phyloP scores from a whole-genome alignment of 768 basidiomycete genomes.

The Tylopilus vinaceipallidus region DNA sequence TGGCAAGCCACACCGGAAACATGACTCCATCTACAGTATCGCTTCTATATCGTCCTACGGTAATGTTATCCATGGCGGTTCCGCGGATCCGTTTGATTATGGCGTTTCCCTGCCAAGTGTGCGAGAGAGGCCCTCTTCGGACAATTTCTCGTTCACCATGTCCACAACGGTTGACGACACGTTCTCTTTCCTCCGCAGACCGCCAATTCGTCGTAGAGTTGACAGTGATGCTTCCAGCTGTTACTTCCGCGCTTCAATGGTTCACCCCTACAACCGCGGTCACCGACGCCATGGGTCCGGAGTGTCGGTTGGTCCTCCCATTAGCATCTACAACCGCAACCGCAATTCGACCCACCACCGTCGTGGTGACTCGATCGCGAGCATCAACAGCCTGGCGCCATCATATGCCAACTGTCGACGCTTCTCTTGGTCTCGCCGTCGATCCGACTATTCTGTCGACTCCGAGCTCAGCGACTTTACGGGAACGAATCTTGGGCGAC shows the following conservation, averaged over 20 bases:
- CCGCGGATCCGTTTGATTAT: constrained; percentile 73
- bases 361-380: constrained; percentile 57
- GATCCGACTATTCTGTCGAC: constrained; percentile 57
- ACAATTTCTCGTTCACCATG: constrained; percentile 57
- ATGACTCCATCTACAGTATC: constrained; percentile 68
- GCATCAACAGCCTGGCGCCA: constrained; percentile 54
- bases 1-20: constrained; percentile 41
- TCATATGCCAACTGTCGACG: constrained; percentile 57
- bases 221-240: constrained; percentile 80
- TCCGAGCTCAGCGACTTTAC: constrained; percentile 68
- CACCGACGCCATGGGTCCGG: constrained; percentile 66
- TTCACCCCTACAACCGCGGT: constrained; percentile 41
- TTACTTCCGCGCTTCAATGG: constrained; percentile 48
- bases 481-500: constrained; percentile 55
- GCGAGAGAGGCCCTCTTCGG: constrained; percentile 54
- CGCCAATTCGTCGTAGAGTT: constrained; percentile 48
- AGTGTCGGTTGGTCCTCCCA: constrained; percentile 59
- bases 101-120: constrained; percentile 45
- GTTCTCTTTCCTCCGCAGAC: constrained; percentile 55
- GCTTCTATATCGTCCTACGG: constrained; percentile 82
- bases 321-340: constrained; percentile 72
- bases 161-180: constrained; percentile 63
- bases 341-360: constrained; percentile 50
- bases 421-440: constrained; percentile 58
- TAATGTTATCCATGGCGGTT: constrained; percentile 58